phyloP scores from a whole-genome alignment of 768 basidiomycete genomes.

The Boletales sp. region DNA sequence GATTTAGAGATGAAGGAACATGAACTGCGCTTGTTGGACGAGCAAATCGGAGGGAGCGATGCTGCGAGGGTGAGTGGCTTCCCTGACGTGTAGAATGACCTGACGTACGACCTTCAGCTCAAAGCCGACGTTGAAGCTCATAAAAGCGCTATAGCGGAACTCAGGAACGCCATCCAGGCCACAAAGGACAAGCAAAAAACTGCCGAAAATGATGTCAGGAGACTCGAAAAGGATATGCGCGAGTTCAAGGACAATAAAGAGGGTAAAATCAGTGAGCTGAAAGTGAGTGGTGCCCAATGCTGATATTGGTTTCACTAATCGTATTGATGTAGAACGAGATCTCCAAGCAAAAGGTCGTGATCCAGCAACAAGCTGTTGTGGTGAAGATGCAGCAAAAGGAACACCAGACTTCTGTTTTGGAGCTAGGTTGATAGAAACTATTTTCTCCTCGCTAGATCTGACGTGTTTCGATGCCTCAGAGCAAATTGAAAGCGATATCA shows the following conservation, averaged over 20 bases:
- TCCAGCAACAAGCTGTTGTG: conserved; percentile 75
- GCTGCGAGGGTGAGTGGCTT: conserved; percentile 64
- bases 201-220: conserved; percentile 75
- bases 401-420: conserved; percentile 79
- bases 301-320: not conserved
- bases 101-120: conserved; percentile 46
- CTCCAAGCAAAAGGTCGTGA: conserved; percentile 69
- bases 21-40: conserved; percentile 74
- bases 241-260: conserved; percentile 99
- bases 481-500: conserved; percentile 31
- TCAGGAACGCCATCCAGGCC: conserved; percentile 53
- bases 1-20: conserved; percentile 90
- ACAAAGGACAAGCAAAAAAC: conserved; percentile 75
- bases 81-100: not conserved
- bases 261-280: conserved; percentile 91
- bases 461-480: conserved; percentile 6
- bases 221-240: conserved; percentile 93
- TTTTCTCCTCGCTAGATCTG: not conserved
- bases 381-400: conserved; percentile 91
- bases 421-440: conserved; percentile 60
- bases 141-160: conserved; percentile 57
- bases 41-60: conserved; percentile 86
- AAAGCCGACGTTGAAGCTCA: conserved; percentile 73
- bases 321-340: conserved; percentile 54
- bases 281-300: conserved; percentile 44